These are phyloP conservation scores for Calocybe indica DNA, from an alignment of 768 basidiomycete species.

Conservation along the genomic window DNA sequence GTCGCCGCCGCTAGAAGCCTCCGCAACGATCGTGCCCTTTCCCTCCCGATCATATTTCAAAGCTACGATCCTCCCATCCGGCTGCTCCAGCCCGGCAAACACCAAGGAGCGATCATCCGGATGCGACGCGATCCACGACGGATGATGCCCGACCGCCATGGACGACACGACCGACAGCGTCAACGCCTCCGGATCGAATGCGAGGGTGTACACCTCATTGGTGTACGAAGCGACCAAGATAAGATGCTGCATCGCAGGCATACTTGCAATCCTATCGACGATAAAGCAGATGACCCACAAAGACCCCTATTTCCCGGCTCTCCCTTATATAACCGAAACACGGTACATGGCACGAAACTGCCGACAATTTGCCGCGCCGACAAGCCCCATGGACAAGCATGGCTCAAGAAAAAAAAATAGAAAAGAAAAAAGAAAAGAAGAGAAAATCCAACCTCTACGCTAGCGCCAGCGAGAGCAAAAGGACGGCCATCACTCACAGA, in stretches of 20 bases:
- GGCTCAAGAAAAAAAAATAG: too few relatives aligned
- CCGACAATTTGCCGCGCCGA: too few relatives aligned
- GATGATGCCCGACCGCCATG: constrained; percentile 50
- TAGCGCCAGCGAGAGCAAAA: too few relatives aligned
- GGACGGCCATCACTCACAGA: too few relatives aligned
- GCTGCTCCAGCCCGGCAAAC: constrained; percentile 61
- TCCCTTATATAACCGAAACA: too few relatives aligned
- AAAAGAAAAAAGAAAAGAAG: too few relatives aligned
- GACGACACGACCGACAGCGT: constrained; percentile 40
- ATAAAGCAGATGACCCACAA: too few relatives aligned
- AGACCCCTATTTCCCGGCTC: too few relatives aligned
- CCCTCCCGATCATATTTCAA: constrained; percentile 53
- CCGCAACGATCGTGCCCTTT: constrained; percentile 43
- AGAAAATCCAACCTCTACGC: too few relatives aligned
- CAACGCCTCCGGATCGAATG: constrained; percentile 47
- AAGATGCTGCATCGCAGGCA: constrained; percentile 24
- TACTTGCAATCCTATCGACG: too few relatives aligned
- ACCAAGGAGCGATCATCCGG: constrained; percentile 52
- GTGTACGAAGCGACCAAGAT: constrained; percentile 68
- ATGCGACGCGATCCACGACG: constrained; percentile 72
- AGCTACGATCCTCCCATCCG: constrained; percentile 58
- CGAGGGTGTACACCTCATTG: constrained; percentile 53
- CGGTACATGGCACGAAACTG: too few relatives aligned
- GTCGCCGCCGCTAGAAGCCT: constrained; percentile 46
- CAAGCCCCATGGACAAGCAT: too few relatives aligned